These are phyloP conservation scores for Schizopora paradoxa DNA, from an alignment of 1,284 basidiomycete species.

Conservation along the genomic window DNA sequence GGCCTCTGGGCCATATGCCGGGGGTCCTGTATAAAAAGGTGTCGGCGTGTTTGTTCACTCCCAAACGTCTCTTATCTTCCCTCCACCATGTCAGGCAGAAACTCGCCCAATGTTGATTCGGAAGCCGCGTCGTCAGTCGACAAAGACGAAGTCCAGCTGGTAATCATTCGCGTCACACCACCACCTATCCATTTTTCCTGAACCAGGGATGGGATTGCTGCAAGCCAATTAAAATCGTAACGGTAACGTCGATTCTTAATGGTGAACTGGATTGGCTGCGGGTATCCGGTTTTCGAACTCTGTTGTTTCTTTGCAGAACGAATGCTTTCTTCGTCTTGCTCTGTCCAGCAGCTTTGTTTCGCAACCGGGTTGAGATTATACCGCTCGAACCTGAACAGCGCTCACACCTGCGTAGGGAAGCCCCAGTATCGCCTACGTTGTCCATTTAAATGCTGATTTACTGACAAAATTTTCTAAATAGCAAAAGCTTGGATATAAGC, in stretches of 20 bases:
- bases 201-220: conserved; percentile 30
- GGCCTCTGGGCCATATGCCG: no score
- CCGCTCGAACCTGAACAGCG: conserved; percentile 93
- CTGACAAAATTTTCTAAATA: conserved; percentile 45
- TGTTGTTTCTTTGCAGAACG: conserved; percentile 24
- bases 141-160: conserved; percentile 58
- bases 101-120: conserved; percentile 18
- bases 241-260: conserved; percentile 71
- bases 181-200: conserved; percentile 25
- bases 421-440: conserved; percentile 64
- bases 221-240: conserved; percentile 34
- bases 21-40: no score
- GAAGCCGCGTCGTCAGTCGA: conserved; percentile 34
- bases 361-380: conserved; percentile 80
- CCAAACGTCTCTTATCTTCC: conserved; percentile 4
- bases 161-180: conserved; percentile 34
- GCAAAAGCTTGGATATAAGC: conserved; percentile 77
- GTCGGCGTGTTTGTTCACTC: no score
- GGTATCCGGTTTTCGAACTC: conserved; percentile 59
- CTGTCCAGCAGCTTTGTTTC: conserved; percentile 25
- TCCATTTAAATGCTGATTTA: no score
- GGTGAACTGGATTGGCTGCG: conserved; percentile 76
- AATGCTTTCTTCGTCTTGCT: conserved; percentile 24
- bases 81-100: conserved; percentile 18
- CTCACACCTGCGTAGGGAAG: conserved; percentile 95